Conservation (phyloP, 129 eudicot species). For the carrot (Daucus carota) region DNA sequence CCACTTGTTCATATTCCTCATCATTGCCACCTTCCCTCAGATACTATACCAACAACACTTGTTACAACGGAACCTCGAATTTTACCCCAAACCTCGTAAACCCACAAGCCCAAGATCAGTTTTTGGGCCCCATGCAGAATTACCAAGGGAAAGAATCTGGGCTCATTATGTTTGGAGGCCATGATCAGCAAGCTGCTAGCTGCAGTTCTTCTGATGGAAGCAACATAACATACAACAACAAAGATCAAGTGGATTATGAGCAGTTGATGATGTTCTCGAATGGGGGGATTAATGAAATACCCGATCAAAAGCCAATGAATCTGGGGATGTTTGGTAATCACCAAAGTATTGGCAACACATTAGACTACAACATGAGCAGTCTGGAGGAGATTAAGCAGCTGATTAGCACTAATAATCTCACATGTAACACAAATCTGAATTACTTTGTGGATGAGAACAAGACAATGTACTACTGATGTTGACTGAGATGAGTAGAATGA, state of each 20-base stretch:
- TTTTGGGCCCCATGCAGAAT: conserved; percentile 30
- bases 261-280: neutral
- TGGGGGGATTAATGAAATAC: neutral
- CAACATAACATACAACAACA: conserved; percentile 4
- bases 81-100: conserved; percentile 20
- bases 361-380: conserved; percentile 27
- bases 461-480: conserved; percentile 38
- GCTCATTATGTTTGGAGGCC: conserved; percentile 47
- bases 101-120: conserved; percentile 27
- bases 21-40: conserved; percentile 12
- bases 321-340: conserved; percentile 2
- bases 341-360: conserved; percentile 31
- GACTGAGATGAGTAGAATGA: conserved; percentile 3
- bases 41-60: conserved; percentile 16
- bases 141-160: conserved; percentile 31
- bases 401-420: conserved; percentile 44
- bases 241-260: conserved; percentile 2
- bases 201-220: conserved; percentile 72
- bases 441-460: conserved; percentile 61
- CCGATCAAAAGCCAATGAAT: conserved; percentile 7
- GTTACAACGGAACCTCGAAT: conserved; percentile 8
- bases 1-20: conserved; percentile 14
- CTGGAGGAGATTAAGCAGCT: conserved; percentile 89
- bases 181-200: conserved; percentile 30
- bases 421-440: conserved; percentile 27